Evolutionary conservation across 345 rosid species (phyloP).

Genomic region (Syzygium oleosum): DNA sequence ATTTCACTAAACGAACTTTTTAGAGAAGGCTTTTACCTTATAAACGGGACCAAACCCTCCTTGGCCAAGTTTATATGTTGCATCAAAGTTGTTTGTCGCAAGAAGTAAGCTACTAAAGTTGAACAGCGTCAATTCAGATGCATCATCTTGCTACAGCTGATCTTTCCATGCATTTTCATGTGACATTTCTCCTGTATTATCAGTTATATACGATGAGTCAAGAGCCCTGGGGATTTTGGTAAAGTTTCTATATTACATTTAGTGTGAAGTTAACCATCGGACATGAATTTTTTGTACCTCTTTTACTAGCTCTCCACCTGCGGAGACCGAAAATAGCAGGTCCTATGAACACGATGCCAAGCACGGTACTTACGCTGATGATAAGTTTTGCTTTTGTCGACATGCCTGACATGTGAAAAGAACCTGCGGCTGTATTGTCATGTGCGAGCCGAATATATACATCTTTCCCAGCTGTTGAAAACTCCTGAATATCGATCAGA

Average conservation of each 20-base stretch:
- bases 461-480: neutral
- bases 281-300: neutral
- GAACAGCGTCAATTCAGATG: neutral
- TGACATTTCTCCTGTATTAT: neutral
- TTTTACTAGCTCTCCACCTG: neutral
- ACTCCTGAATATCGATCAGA: neutral
- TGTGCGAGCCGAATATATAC: neutral
- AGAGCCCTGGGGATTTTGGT: neutral
- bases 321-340: neutral
- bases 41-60: conserved; percentile 1
- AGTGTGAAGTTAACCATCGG: neutral
- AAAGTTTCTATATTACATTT: neutral
- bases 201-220: neutral
- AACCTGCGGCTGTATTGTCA: neutral
- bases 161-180: neutral
- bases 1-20: neutral
- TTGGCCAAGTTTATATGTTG: neutral
- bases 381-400: neutral
- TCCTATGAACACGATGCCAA: neutral
- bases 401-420: neutral
- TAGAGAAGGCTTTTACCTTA: neutral
- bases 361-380: neutral
- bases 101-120: neutral
- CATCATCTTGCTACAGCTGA: neutral
- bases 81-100: neutral